Base-by-base conservation (phyloP, 768 basidiomycete species). In the Trametes cubensis region DNA sequence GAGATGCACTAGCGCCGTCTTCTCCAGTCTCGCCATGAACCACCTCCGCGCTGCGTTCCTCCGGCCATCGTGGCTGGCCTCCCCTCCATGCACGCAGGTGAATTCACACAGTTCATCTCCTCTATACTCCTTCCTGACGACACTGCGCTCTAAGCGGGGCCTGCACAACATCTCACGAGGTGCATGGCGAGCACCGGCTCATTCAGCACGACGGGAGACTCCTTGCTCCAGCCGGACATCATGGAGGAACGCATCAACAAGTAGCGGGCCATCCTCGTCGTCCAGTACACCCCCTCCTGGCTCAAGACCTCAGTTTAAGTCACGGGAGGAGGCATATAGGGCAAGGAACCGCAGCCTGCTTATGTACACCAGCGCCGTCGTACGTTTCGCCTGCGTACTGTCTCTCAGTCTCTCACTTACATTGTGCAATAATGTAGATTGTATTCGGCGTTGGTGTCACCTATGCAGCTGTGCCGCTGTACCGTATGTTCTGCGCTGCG, bases 381-480 rank as follows among this genome's bases (percentile, higher is more conserved):
- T 94, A 78, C 59, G 90, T 78, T 45, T 50, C 45, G 28, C 39
- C 47, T 40, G 11, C 28, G 30, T 54, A 41, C 18, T 44, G 21
- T 6, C 23, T 44, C 23, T 20, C 2, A 44, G 44, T 23, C 18
- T 58, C 41, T 39, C 17, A 50, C 17, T 14, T 26, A 20, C 52
- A 21, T 14, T 21, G 8, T 14, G 26, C 14, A 18, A 7, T 6
- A 18, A 8, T 26, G 15, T 63, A 96, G 94, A 86, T 96, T 49
- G 75, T 97, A 28, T 68, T 88, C 28, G 89, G 86, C 3, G 76
- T 91, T 4, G 96, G 96, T 17, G 81, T 89, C 25, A 90, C 95
- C n/a, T 99, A 99, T 72, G 97, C 97, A 13, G 92, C 96, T 40
- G 96, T 98, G 0, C 97, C 97, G 0, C 81, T 98, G 17, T 99